Base-by-base conservation (phyloP, 345 rosid species). In the Hevea brasiliensis region DNA sequence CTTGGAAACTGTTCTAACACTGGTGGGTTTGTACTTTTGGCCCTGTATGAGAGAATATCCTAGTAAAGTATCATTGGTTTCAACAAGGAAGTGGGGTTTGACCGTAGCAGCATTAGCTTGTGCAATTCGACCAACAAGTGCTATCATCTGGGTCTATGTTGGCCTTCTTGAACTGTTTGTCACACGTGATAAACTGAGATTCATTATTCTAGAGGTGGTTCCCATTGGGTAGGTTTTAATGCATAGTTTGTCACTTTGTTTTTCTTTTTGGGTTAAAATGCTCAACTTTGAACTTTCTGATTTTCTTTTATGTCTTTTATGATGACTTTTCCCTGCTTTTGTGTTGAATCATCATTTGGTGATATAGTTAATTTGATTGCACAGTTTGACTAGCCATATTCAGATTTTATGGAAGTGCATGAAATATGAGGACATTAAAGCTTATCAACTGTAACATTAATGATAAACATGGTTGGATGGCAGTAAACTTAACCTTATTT, bases 91-190 rank as follows among this genome's bases (percentile, higher is more conserved):
- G 79, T 83, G 87, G 91, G 98, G 89, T 72, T 84, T 92, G 87
- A 81, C 74, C 68, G 61, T 87, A 63, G 97, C 97, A 9, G 98
- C 93, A 70, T 47, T 92, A 61, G 91, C 99, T 70, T 92, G 97
- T 83, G 94, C 93, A 62, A 72, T 92, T 72, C 85, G 99, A 79
- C 99, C 97, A 58, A 95, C 98, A 72, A 88, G 93, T 83, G 94
- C 93, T 67, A 76, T 92, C 76, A 89, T 78, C 77, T 95, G 99
- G 99, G 72, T 89, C 35, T 95, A 89, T 72, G 86, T 92, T 81
- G 99, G 97, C 74, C 79, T 83, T 66, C 90, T 92, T 61, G 97
- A 95, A 87, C 80, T 95, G 54, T 65, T 77, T 80, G 26, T 78
- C 64, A 75, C 92, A 6, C 73, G n/a, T 45, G 83, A 85, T 72